Evolutionary conservation across 225 moss, liverwort and hornwort genomes (phyloP), one percentile per base, ranked within the genome.

Genomic region (Pleurozium schreberi): DNA sequence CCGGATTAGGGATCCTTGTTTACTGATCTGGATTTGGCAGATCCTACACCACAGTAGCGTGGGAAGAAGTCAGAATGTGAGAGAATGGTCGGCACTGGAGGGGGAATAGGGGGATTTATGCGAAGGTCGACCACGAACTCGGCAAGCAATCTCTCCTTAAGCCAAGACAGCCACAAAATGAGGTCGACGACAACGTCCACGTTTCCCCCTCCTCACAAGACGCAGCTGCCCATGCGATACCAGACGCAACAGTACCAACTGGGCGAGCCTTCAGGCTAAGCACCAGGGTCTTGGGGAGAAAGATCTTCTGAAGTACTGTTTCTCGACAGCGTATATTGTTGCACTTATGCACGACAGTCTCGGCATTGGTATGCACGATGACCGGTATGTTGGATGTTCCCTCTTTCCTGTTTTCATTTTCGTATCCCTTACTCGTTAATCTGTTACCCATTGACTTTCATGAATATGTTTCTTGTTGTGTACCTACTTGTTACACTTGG

Each of bases 221-320:
- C 98, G 75, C 98, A 98, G 96, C 91, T 98, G 89, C 98, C 98
- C 86, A 95, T 96, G 92, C 96, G 98, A 18, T 98, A 95, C 91
- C 98, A 98, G 93, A 95, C 93, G 23, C 95, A 93, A 33, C 93
- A 93, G 78, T 93, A 92, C 89, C 95, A 95, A 95, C 40, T 95
- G 95, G 95, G 82, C 69, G 81, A 88, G 26, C 63, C 95, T 95
- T 75, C 90, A 85, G 78, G 57, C 63, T 38, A 91, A 93, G 86
- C 94, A 95, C 81, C 87, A 82, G 78, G 87, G 87, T 69, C 83
- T 94, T 15, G 89, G 50, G 81, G 91, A 95, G 88, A 94, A 90
- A 84, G 94, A 95, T 88, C 93, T 95, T 69, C 83, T 95, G 36
- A 94, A 95, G 81, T 95, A 91, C 61, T 95, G 95, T 81, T 95